Evolutionary conservation across 192 early-diverging fungal species (phyloP), one percentile per base, ranked within the genome.

Genomic region (Funneliformis geosporum): DNA sequence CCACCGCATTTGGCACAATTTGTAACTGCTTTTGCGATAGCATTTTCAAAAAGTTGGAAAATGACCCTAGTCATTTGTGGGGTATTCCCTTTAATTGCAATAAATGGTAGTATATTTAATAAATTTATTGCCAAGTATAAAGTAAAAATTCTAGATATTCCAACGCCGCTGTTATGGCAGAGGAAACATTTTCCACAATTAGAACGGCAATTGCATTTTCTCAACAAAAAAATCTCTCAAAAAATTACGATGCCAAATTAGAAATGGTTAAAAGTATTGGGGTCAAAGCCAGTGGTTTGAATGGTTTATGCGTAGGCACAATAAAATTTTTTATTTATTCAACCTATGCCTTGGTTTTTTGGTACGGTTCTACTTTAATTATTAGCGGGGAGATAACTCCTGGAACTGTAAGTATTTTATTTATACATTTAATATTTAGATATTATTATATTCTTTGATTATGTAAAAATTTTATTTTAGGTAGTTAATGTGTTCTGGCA

Each of bases 111-210:
- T 78, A 75, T 94, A 79, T 89, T 95, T 79, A 86, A 91, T 46
- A 86, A 82, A 8, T 79, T 89, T 4, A 78, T 85, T 21, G 72
- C 83, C 40, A 85, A 86, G 18, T 86, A 84, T 74, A 83, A 84
- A 7, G 69, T 68, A 68, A 85, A 86, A 76, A 86, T 86, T 65
- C 88, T 89, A 81, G 84, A 87, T 73, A 94, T 80, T 90, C 90
- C 75, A 76, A 83, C 9, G 88, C 92, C 5, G 88, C 86, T 60
- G 89, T 92, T 82, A 87, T 92, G 7, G 94, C 95, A 2, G 92
- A 92, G 72, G 97, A 99, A 81, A 87, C 92, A 43, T 92, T 99
- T 78, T 84, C 89, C 79, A 90, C 90, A 79, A 94, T 99, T 81
- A 87, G 92, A 50, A 99, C 96, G 0, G 93, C 97, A 5, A 90